Conservation (phyloP, 1,284 basidiomycete species). For the Rhodotorula sp. region DNA sequence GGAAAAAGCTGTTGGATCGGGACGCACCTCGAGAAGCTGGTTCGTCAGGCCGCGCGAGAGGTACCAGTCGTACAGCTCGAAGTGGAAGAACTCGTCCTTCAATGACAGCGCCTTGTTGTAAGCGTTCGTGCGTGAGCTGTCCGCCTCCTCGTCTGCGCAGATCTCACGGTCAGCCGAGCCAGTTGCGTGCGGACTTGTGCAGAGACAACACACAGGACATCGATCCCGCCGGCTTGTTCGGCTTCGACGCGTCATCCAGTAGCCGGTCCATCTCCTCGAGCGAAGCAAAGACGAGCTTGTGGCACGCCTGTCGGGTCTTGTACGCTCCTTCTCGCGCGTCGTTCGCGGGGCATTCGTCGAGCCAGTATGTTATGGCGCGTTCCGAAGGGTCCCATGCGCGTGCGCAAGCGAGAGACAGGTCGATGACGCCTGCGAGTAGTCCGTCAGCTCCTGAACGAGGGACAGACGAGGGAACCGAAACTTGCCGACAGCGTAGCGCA, state of each 20-base stretch:
- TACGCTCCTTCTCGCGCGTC: constrained; percentile 64
- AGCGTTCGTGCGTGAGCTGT: constrained; percentile 67
- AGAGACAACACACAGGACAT: constrained; percentile 9
- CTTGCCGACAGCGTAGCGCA: constrained; percentile 75
- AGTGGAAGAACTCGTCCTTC: constrained; percentile 91
- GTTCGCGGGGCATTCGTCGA: constrained; percentile 60
- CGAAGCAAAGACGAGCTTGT: constrained; percentile 77
- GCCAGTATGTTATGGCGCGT: constrained; percentile 74
- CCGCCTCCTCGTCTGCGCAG: constrained; percentile 57
- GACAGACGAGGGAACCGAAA: constrained; percentile 21
- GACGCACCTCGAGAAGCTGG: constrained; percentile 77
- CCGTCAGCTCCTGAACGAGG: neutral
- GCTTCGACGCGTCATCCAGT: constrained; percentile 45
- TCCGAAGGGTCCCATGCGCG: constrained; percentile 73
- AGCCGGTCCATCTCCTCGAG: constrained; percentile 72
- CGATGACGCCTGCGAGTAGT: constrained; percentile 65
- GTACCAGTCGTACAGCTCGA: constrained; percentile 90
- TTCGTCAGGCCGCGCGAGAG: constrained; percentile 76
- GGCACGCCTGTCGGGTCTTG: constrained; percentile 69
- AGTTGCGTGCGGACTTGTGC: too few relatives aligned
- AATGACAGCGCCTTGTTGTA: constrained; percentile 79
- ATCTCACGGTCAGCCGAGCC: neutral
- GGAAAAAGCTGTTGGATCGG: neutral
- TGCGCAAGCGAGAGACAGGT: constrained; percentile 82
- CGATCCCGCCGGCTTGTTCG: constrained; percentile 42